Conservation (phyloP, 371 early-diverging fungal genomes). For the Smittium mucronatum region DNA sequence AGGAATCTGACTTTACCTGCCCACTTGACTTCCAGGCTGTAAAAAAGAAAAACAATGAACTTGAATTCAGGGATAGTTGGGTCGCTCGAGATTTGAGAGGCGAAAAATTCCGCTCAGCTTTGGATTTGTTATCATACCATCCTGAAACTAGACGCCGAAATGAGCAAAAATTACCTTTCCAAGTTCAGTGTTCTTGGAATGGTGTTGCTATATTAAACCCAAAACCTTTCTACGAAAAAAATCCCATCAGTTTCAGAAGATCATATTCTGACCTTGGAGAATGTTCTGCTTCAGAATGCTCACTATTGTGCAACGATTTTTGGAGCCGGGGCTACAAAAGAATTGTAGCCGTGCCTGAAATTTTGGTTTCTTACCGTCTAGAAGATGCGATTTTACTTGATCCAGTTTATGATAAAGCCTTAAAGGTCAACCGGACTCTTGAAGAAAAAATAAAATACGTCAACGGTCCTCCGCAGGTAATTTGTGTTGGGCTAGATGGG, state of each 20-base stretch:
- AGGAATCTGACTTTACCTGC: conserved; percentile 33
- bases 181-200: conserved; percentile 41
- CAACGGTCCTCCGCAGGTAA: neutral
- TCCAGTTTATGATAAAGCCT: neutral
- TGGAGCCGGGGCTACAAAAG: conserved; percentile 25
- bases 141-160: conserved; percentile 11
- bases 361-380: conserved; percentile 34
- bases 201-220: conserved; percentile 34
- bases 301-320: conserved; percentile 36
- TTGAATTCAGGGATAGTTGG: conserved; percentile 35
- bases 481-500: neutral
- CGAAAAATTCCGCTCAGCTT: conserved; percentile 17
- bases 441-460: neutral
- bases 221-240: conserved; percentile 15
- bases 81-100: conserved; percentile 37
- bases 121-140: conserved; percentile 21
- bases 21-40: no score
- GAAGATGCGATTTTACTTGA: neutral
- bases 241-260: conserved; percentile 26
- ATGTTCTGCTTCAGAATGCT: conserved; percentile 38
- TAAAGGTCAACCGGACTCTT: neutral
- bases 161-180: conserved; percentile 28
- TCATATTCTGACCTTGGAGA: conserved; percentile 19
- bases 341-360: conserved; percentile 27
- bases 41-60: no score